phyloP scores from a whole-genome alignment of 768 basidiomycete genomes.

The Psilocybe subaeruginosa region DNA sequence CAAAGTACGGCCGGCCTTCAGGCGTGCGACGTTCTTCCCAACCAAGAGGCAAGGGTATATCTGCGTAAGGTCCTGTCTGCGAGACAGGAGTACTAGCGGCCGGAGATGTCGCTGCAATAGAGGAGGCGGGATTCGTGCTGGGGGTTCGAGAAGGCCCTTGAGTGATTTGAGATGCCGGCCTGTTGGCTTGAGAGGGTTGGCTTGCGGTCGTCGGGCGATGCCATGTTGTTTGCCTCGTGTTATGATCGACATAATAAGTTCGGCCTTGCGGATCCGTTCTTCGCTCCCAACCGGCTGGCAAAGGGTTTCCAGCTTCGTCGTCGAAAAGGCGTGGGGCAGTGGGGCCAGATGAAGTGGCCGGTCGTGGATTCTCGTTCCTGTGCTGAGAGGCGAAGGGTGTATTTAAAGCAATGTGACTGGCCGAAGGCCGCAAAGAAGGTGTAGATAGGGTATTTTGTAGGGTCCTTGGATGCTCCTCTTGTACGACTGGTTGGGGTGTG shows the following conservation, averaged over 20 bases:
- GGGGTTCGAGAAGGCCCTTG: constrained; percentile 27
- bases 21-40: constrained; percentile 93
- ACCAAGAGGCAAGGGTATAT: constrained; percentile 79
- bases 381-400: constrained; percentile 18
- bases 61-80: constrained; percentile 48
- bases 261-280: constrained; percentile 73
- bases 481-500: constrained; percentile 12
- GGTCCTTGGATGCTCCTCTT: constrained; percentile 22
- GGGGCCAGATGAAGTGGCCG: constrained; percentile 21
- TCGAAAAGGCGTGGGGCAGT: constrained; percentile 38
- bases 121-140: constrained; percentile 26
- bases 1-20: constrained; percentile 76
- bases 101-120: constrained; percentile 23
- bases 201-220: constrained; percentile 47
- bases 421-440: constrained; percentile 26
- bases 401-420: constrained; percentile 28
- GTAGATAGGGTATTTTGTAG: constrained; percentile 17
- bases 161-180: constrained; percentile 29
- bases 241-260: constrained; percentile 89
- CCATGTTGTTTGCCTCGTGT: constrained; percentile 82
- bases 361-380: constrained; percentile 18
- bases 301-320: constrained; percentile 62
- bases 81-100: constrained; percentile 28
- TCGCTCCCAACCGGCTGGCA: constrained; percentile 86
- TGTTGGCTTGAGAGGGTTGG: constrained; percentile 21